These are phyloP conservation scores for Sporothrix pseudoabietina DNA, from an alignment of 2,329 filamentous ascomycete species.

Conservation along the genomic window DNA sequence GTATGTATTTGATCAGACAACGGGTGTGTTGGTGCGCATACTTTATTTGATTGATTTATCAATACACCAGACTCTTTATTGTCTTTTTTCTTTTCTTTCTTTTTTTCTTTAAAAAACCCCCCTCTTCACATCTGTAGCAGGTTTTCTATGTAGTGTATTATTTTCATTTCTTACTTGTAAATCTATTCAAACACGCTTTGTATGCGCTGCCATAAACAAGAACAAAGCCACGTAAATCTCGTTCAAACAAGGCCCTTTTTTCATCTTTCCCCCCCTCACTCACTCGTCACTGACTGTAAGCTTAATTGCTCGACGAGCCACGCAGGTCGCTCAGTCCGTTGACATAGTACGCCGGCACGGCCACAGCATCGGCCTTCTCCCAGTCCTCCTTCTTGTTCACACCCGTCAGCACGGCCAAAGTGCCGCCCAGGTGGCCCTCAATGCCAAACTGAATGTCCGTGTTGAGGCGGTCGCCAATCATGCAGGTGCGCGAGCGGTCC, in stretches of 20 bases:
- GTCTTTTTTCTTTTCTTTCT: no score
- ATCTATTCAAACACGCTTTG: background rate
- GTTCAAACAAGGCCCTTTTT: no score
- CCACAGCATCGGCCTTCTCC: slow-evolving; percentile 66
- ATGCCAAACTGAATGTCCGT: slow-evolving; percentile 97
- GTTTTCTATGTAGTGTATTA: no score
- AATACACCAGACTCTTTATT: no score
- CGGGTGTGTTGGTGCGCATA: no score
- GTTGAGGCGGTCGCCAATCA: slow-evolving; percentile 92
- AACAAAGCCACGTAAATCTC: background rate
- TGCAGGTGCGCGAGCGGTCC: slow-evolving; percentile 81
- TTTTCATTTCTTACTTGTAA: background rate
- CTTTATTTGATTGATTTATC: no score
- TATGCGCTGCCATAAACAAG: background rate
- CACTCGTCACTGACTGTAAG: background rate
- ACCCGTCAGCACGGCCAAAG: slow-evolving; percentile 86
- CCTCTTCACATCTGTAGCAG: no score
- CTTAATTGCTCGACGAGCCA: slow-evolving; percentile 25
- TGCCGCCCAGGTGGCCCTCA: slow-evolving; percentile 86
- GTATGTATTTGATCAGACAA: background rate
- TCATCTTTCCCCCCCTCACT: no score
- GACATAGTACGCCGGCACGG: slow-evolving; percentile 79
- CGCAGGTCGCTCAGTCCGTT: slow-evolving; percentile 78
- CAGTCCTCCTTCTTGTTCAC: slow-evolving; percentile 85
- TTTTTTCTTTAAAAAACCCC: no score